Percentiles rank a stretch among this genome's conserved stretches.
These are phyloP conservation scores for Aquilaria yunnanensis DNA, from an alignment of 345 rosid species.

Conservation along the genomic window DNA sequence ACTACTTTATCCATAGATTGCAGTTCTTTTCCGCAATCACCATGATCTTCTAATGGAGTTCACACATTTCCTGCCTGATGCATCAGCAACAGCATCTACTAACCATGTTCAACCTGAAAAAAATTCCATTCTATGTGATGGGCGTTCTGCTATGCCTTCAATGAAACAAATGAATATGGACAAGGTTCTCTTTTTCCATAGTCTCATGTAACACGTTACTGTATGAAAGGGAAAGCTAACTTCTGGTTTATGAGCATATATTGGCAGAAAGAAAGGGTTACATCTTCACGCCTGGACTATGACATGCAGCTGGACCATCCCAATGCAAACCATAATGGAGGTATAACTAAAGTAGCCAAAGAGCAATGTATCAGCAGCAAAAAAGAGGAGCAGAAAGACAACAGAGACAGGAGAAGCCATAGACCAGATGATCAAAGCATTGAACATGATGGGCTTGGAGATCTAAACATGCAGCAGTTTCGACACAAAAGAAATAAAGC, in stretches of 20 bases:
- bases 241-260: constrained; percentile 17
- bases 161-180: constrained; percentile 47
- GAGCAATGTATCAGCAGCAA: constrained; percentile 68
- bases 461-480: constrained; percentile 49
- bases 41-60: constrained; percentile 85
- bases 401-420: constrained; percentile 53
- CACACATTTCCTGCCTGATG: constrained; percentile 87
- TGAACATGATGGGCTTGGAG: constrained; percentile 56
- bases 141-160: constrained; percentile 54
- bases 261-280: constrained; percentile 67
- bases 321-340: constrained; percentile 55
- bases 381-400: constrained; percentile 73
- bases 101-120: constrained; percentile 43
- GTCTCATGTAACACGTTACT: constrained; percentile 2
- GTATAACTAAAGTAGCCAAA: constrained; percentile 45
- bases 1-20: constrained; percentile 49
- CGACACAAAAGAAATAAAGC: constrained; percentile 39
- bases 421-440: constrained; percentile 49
- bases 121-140: constrained; percentile 50
- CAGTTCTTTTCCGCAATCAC: constrained; percentile 78
- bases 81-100: constrained; percentile 52
- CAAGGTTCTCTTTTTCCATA: constrained; percentile 45
- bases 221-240: constrained; percentile 18
- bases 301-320: constrained; percentile 51
- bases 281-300: constrained; percentile 41